Conservation (phyloP, 2,329 filamentous ascomycete species). For the Elsinoe batatas region DNA sequence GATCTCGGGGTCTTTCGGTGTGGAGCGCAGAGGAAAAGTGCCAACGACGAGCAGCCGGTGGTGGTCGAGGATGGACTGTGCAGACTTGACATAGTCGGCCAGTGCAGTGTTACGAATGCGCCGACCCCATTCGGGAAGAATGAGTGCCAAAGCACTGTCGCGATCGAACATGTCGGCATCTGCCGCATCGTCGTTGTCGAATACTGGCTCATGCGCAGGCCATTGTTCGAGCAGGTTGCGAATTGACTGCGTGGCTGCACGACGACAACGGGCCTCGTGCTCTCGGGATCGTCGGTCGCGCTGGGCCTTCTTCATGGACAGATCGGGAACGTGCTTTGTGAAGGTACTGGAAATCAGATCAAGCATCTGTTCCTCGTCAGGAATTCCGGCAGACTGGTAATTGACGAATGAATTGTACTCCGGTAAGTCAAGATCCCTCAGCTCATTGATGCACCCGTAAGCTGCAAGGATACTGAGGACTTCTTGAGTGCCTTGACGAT, state of each 20-base stretch:
- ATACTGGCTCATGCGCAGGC: background rate
- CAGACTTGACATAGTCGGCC: background rate
- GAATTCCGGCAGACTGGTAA: background rate
- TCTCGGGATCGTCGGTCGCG: background rate
- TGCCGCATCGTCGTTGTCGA: background rate
- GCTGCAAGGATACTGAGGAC: background rate
- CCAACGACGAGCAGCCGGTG: background rate
- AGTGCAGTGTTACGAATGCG: background rate
- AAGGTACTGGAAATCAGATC: background rate
- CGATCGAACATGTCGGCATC: background rate
- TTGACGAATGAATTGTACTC: background rate
- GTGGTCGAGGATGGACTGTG: background rate
- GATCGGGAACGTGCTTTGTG: background rate
- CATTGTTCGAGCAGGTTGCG: background rate
- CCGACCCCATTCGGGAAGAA: background rate
- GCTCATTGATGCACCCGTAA: background rate
- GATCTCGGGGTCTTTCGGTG: background rate
- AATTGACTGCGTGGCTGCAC: background rate
- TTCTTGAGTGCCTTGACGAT: conserved; percentile 6
- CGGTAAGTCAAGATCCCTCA: background rate
- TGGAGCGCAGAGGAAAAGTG: background rate
- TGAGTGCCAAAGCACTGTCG: background rate
- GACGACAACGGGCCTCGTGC: background rate
- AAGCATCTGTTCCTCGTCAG: background rate
- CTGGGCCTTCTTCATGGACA: background rate